phyloP scores from a whole-genome alignment of 2,329 filamentous ascomycete genomes.

The Cladophialophora psammophila region DNA sequence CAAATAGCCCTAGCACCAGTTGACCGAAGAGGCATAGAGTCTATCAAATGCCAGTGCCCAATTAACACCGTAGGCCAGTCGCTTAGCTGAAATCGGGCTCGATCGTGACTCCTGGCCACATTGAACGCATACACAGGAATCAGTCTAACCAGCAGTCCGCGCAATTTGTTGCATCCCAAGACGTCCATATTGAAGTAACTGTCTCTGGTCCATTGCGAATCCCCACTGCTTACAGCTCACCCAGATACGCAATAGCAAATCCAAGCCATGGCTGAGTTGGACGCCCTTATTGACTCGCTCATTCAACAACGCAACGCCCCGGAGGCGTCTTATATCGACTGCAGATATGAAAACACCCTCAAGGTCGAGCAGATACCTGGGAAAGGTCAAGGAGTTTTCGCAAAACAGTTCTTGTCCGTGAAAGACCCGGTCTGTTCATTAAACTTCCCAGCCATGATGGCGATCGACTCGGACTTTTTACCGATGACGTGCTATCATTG shows the following conservation, averaged over 20 bases:
- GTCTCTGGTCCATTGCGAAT: background rate
- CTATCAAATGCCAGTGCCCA: background rate
- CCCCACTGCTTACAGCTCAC: background rate
- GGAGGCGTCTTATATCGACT: conserved; percentile 18
- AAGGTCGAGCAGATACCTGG: conserved; percentile 19
- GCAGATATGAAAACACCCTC: conserved; percentile 18
- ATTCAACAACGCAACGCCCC: conserved; percentile 18
- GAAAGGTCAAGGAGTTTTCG: conserved; percentile 27
- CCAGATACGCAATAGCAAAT: background rate
- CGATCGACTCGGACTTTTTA: conserved; percentile 26
- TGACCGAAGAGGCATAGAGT: background rate
- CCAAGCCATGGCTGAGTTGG: background rate
- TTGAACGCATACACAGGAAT: background rate
- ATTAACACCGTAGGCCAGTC: background rate
- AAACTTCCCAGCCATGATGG: conserved; percentile 22
- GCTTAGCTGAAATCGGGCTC: background rate
- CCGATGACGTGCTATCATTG: conserved; percentile 29
- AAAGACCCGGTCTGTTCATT: conserved; percentile 25
- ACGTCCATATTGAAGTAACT: background rate
- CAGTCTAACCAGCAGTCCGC: background rate
- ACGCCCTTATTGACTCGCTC: conserved; percentile 23
- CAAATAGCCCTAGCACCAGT: background rate
- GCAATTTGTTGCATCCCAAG: background rate
- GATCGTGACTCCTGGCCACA: background rate
- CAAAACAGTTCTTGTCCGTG: conserved; percentile 19